Conservation (phyloP, 345 rosid genomes). For the Cardamine resedifolia region DNA sequence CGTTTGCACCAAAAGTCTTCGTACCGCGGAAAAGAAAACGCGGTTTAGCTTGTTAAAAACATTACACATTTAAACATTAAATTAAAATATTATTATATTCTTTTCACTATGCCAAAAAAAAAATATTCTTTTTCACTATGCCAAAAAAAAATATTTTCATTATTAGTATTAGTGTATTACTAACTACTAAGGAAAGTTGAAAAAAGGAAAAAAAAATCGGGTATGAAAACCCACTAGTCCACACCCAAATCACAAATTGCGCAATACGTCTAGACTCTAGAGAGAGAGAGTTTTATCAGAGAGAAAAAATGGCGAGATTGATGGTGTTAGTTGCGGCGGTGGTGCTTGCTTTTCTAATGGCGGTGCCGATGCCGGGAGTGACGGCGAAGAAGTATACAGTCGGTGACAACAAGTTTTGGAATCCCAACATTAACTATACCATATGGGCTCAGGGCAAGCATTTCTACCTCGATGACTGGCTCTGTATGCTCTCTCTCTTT, state of each 20-base stretch:
- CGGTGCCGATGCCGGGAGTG: conserved; percentile 49
- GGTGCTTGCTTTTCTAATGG: conserved; percentile 41
- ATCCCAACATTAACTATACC: conserved; percentile 68
- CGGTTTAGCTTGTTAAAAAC: background rate
- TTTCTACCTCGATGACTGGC: conserved; percentile 94
- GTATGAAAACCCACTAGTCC: conserved; percentile 28
- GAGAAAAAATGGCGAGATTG: conserved; percentile 34
- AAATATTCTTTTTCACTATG: too few species aligned
- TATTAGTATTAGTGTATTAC: too few species aligned
- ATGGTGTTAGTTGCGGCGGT: conserved; percentile 36
- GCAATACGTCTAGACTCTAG: background rate
- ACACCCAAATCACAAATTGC: conserved; percentile 25
- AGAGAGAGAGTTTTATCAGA: background rate
- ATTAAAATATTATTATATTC: background rate
- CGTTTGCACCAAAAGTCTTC: background rate
- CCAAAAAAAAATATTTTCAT: too few species aligned
- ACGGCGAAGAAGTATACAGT: conserved; percentile 65
- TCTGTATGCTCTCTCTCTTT: conserved; percentile 50
- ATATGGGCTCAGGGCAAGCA: conserved; percentile 77
- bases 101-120: background rate
- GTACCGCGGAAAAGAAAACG: background rate
- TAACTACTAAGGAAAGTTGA: background rate
- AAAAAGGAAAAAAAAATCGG: background rate
- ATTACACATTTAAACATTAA: background rate
- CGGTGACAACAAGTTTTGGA: conserved; percentile 69